Evolutionary conservation across 352 stramenopile species (phyloP), one percentile per base, ranked within the genome.

Genomic region (Pythium utonaiense): DNA sequence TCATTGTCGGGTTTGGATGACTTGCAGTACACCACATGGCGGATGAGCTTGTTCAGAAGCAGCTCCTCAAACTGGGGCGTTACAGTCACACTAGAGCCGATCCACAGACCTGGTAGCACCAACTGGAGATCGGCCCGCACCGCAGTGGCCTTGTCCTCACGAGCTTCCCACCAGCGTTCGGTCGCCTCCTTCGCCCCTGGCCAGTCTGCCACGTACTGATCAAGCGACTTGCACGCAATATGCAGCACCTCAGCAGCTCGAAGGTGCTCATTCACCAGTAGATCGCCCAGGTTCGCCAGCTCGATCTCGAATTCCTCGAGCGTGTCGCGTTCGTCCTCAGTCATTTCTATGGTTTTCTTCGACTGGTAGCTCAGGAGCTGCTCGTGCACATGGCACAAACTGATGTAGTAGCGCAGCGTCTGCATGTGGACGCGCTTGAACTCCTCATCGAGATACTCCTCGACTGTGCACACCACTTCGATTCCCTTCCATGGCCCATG

Each of bases 111-210:
- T 0, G 71, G 71, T 21, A 74, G 41, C 3, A 79, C 68, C 19
- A 82, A 47, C 21, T 76, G 65, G 24, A 82, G 55, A 33, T 77
- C 63, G 33, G 67, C 62, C n/a, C 55, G 24, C 6, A 71, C 36
- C 2, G 60, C 70, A 4, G 68, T 45, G 17, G 24, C 28, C 28
- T 67, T 48, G 38, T 67, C 53, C 0, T 30, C 25, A 4, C 61
- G 61, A 4, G 36, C 38, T 19, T 34, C 34, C 64, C 51, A 74
- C 41, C 66, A 66, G 16, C 53, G 34, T 14, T 42, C 40, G 19
- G 53, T 51, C 1, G 54, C 53, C 19, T 57, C 31, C 1, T 53
- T 21, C 21, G 54, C 38, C 0, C 34, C 51, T 16, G 34, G 10
- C 67, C 67, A 74, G 7, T 33, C 16, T 9, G 9, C 30, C 3